phyloP scores from a whole-genome alignment of 371 early-diverging fungal species.

The Lichtheimia ramosa region DNA sequence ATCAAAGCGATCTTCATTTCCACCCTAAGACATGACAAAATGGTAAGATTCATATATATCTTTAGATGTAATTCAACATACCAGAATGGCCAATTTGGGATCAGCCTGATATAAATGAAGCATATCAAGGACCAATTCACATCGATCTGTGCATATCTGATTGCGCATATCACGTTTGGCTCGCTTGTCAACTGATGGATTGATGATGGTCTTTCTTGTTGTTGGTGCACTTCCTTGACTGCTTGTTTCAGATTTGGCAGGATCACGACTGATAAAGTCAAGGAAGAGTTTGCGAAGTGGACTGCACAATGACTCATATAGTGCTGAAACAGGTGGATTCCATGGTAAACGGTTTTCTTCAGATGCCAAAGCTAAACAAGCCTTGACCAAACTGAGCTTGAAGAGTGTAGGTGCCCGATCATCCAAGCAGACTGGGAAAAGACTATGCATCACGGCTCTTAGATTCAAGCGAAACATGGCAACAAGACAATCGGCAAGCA shows the following conservation, averaged over 20 bases:
- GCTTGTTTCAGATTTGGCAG: conserved; percentile 26
- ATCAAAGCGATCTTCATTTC: conserved; percentile 46
- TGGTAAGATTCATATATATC: not conserved
- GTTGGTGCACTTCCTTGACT: conserved; percentile 11
- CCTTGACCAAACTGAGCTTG: conserved; percentile 75
- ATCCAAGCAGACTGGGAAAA: conserved; percentile 71
- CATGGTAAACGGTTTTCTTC: conserved; percentile 73
- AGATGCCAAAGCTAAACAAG: conserved; percentile 70
- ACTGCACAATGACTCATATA: conserved; percentile 68
- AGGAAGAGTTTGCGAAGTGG: conserved; percentile 72
- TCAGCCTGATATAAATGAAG: conserved; percentile 75
- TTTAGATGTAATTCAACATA: not conserved
- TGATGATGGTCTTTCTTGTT: conserved; percentile 16
- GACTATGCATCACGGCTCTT: conserved; percentile 59
- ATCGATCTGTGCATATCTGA: conserved; percentile 57
- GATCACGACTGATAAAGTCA: conserved; percentile 52
- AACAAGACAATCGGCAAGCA: conserved; percentile 76
- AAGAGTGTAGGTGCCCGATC: conserved; percentile 69
- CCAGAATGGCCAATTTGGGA: conserved; percentile 69
- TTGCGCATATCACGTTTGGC: conserved; percentile 45
- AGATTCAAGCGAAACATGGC: conserved; percentile 79
- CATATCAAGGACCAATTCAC: conserved; percentile 74
- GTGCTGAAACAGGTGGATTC: conserved; percentile 69
- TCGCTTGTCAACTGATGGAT: conserved; percentile 30
- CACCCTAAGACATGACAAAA: conserved; percentile 24